phyloP scores from a whole-genome alignment of 2,329 filamentous ascomycete genomes.

The Chrysoporthe austroafricana region DNA sequence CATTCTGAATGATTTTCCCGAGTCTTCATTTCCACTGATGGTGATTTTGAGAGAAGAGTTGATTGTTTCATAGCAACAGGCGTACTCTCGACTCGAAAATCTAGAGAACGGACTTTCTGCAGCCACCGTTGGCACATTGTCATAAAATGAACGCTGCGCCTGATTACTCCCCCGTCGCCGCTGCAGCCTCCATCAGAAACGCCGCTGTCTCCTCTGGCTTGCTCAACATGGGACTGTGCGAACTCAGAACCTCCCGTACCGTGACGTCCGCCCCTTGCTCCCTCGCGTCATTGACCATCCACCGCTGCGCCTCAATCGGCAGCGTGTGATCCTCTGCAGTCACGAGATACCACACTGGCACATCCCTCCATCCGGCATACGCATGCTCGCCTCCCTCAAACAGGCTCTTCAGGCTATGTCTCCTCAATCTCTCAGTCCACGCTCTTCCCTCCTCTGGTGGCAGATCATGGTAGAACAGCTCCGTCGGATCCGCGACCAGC shows the following conservation, averaged over 20 bases:
- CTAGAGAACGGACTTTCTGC: background rate
- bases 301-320: constrained; percentile 45
- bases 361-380: constrained; percentile 53
- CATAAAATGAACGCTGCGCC: background rate
- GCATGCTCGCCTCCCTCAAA: constrained; percentile 48
- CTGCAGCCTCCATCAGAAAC: constrained; percentile 44
- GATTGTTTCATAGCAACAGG: background rate
- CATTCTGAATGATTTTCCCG: background rate
- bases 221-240: constrained; percentile 56
- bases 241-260: constrained; percentile 46
- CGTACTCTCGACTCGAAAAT: background rate
- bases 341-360: constrained; percentile 51
- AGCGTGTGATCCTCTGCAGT: constrained; percentile 45
- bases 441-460: constrained; percentile 45
- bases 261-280: constrained; percentile 42
- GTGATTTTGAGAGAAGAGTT: background rate
- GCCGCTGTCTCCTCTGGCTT: constrained; percentile 43
- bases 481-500: constrained; percentile 41
- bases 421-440: constrained; percentile 46
- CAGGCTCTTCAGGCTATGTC: constrained; percentile 48
- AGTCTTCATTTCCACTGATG: background rate
- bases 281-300: constrained; percentile 44
- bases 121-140: background rate
- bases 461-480: constrained; percentile 57
- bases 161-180: constrained; percentile 31